A percentile compares a stretch with the other conserved stretches of the same genome.
Evolutionary conservation across 371 early-diverging fungal genomes (phyloP).

Genomic region (Entomophthora muscae): DNA sequence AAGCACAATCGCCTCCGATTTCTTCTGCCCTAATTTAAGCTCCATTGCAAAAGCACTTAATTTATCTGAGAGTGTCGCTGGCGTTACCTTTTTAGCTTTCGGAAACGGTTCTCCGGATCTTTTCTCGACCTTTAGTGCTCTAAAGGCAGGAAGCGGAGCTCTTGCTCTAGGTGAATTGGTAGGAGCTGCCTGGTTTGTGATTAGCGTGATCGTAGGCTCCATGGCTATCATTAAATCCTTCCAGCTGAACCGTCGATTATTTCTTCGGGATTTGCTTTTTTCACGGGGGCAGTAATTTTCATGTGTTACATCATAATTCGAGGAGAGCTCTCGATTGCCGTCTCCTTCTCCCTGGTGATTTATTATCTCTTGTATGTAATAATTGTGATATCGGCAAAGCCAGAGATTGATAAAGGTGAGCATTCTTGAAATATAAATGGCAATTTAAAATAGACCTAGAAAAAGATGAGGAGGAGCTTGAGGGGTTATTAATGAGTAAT

Average conservation of each 20-base stretch:
- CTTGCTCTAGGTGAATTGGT: slow-evolving; percentile 66
- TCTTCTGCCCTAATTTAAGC: slow-evolving; percentile 49
- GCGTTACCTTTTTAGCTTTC: slow-evolving; percentile 68
- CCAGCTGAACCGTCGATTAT: slow-evolving; percentile 35
- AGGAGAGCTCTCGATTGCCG: slow-evolving; percentile 34
- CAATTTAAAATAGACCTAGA: slow-evolving; percentile 25
- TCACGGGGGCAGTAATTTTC: slow-evolving; percentile 38
- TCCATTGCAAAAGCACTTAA: slow-evolving; percentile 38
- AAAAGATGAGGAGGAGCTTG: slow-evolving; percentile 7
- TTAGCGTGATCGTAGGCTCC: slow-evolving; percentile 51
- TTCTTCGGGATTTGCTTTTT: slow-evolving; percentile 50
- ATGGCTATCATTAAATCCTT: slow-evolving; percentile 53
- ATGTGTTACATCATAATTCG: slow-evolving; percentile 34
- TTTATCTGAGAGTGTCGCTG: slow-evolving; percentile 45
- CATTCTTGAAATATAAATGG: slow-evolving; percentile 20
- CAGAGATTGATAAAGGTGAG: slow-evolving; percentile 18
- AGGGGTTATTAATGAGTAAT: slow-evolving; percentile 18
- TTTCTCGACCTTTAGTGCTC: slow-evolving; percentile 60
- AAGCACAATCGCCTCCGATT: slow-evolving; percentile 51
- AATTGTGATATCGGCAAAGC: slow-evolving; percentile 35
- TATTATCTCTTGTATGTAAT: slow-evolving; percentile 35
- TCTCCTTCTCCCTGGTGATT: slow-evolving; percentile 27
- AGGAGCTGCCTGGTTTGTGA: slow-evolving; percentile 59
- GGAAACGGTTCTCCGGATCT: slow-evolving; percentile 79
- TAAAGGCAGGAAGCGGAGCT: slow-evolving; percentile 47